Conservation (phyloP, 768 basidiomycete species). For the Russula sp. region DNA sequence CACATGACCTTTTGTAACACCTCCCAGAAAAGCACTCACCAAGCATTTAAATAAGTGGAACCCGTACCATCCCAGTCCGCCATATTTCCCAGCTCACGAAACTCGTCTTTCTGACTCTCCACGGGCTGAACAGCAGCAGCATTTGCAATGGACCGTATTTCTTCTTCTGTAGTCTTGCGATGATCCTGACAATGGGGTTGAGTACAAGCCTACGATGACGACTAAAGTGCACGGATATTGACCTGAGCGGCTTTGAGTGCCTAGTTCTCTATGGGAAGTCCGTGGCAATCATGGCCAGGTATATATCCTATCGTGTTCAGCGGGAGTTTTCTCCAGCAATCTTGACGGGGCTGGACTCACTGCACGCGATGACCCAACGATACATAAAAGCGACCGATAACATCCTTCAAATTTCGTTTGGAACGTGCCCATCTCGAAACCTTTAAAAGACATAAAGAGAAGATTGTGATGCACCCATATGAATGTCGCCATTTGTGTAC, state of each 20-base stretch:
- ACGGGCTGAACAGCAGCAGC: conserved; percentile 69
- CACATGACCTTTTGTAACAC: background rate
- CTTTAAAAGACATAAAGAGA: background rate
- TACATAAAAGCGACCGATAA: conserved; percentile 85
- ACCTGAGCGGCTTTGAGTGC: conserved; percentile 73
- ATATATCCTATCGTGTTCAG: conserved; percentile 40
- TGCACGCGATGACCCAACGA: conserved; percentile 71
- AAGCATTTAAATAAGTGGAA: conserved; percentile 77
- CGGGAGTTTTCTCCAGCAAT: background rate
- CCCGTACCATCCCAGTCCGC: conserved; percentile 68
- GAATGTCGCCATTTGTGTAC: conserved; percentile 93
- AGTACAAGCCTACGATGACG: background rate
- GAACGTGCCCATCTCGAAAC: conserved; percentile 63
- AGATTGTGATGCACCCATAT: conserved; percentile 66
- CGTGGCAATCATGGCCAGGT: conserved; percentile 98
- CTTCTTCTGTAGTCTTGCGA: conserved; percentile 43
- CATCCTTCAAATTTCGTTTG: conserved; percentile 97
- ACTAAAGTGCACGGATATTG: conserved; percentile 21
- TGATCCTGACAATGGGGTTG: conserved; percentile 38
- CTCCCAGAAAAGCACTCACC: conserved; percentile 39
- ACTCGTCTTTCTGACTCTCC: conserved; percentile 68
- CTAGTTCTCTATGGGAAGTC: conserved; percentile 94
- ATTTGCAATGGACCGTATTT: conserved; percentile 65
- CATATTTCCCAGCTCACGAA: conserved; percentile 81
- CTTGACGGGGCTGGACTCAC: conserved; percentile 39